Percentiles rank a stretch among this genome's conserved stretches.
phyloP scores from a whole-genome alignment of 2,329 filamentous ascomycete species.

The Sporothrix pallida region DNA sequence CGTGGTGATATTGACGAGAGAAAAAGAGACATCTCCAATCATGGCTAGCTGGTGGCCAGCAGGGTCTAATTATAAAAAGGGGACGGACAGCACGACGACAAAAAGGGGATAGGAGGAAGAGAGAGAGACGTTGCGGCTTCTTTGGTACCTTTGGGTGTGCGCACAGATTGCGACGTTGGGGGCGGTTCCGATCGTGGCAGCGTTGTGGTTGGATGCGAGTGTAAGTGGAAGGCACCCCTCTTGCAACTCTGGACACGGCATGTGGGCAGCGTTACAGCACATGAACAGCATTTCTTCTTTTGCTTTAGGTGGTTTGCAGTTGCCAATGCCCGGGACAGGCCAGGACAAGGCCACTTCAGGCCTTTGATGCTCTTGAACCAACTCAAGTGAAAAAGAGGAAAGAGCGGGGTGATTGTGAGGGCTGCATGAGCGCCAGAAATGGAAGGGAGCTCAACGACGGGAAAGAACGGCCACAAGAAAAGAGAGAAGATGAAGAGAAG shows the following conservation, averaged over 20 bases:
- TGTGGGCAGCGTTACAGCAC: constrained; percentile 10
- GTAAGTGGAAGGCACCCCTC: neutral
- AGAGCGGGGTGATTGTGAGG: constrained; percentile 8
- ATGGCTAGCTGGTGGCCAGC: neutral
- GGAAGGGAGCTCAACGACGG: neutral
- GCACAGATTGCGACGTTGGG: constrained; percentile 24
- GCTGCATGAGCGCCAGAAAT: neutral
- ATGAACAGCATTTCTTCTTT: neutral
- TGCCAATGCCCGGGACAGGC: neutral
- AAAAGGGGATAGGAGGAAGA: neutral
- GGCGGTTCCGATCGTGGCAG: constrained; percentile 25
- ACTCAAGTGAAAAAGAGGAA: neutral
- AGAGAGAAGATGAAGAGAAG: neutral
- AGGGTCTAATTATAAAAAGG: constrained; percentile 4
- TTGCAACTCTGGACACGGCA: too few species aligned
- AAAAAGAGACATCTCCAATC: neutral
- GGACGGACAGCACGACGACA: neutral
- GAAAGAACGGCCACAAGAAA: too few species aligned
- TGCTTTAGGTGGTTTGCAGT: too few species aligned
- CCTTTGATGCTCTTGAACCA: neutral
- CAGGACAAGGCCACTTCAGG: too few species aligned
- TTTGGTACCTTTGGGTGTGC: neutral
- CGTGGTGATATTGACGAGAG: neutral
- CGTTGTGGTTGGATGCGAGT: neutral
- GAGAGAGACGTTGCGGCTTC: neutral